Conservation (phyloP, 73 alveolate genomes). For the Uronychia setigera region DNA sequence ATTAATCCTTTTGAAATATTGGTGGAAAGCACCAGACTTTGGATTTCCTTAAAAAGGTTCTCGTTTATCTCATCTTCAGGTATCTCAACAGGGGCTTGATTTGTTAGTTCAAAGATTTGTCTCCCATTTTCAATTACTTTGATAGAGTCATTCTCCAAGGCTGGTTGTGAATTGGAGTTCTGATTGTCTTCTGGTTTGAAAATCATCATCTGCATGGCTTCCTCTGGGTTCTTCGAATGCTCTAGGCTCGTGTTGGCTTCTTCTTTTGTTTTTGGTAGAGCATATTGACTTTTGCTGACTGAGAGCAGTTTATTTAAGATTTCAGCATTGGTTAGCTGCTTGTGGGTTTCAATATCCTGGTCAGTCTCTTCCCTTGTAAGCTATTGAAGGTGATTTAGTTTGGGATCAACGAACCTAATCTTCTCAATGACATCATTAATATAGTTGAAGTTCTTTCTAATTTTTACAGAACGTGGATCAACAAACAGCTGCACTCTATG, state of each 20-base stretch:
- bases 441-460: constrained; percentile 46
- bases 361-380: neutral
- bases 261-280: neutral
- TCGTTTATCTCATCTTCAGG: neutral
- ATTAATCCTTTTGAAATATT: neutral
- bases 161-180: no score
- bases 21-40: neutral
- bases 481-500: constrained; percentile 49
- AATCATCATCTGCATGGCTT: no score
- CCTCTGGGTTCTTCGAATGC: neutral
- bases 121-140: no score
- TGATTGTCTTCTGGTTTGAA: no score
- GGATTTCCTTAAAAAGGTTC: neutral
- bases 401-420: constrained; percentile 40
- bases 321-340: neutral
- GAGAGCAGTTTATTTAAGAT: neutral
- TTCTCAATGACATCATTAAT: constrained; percentile 17
- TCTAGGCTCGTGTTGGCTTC: neutral
- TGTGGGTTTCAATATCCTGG: neutral
- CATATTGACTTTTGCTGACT: neutral
- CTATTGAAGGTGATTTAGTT: constrained; percentile 2
- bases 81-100: no score
- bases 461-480: constrained; percentile 56
- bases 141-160: no score
- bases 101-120: no score